phyloP scores from a whole-genome alignment of 2,329 filamentous ascomycete species.

The Fusarium sp. region DNA sequence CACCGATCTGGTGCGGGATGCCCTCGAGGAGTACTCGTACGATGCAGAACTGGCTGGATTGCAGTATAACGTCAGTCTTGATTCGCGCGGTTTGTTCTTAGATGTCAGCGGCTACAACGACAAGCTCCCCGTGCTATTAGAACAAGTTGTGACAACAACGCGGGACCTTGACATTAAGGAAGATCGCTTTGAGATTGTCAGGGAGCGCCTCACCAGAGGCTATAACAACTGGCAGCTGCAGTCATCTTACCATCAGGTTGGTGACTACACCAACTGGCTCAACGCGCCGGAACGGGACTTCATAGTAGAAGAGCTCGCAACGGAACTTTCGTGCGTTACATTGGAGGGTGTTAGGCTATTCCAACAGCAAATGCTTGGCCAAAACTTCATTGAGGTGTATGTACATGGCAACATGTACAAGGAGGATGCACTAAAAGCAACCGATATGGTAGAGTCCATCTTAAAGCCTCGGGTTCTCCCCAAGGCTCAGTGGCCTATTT shows the following conservation, averaged over 20 bases:
- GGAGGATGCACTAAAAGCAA: conserved; percentile 89
- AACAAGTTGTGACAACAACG: conserved; percentile 88
- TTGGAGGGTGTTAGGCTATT: conserved; percentile 81
- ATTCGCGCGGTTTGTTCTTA: conserved; percentile 80
- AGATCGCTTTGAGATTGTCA: conserved; percentile 92
- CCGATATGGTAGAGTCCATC: conserved; percentile 82
- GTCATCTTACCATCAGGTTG: conserved; percentile 90
- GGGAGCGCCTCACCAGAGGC: conserved; percentile 81
- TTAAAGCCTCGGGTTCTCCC: conserved; percentile 81
- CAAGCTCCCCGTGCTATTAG: conserved; percentile 89
- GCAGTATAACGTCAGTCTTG: conserved; percentile 81
- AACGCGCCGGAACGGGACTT: conserved; percentile 78
- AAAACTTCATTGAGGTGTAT: conserved; percentile 89
- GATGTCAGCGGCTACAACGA: conserved; percentile 94
- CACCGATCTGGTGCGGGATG: conserved; percentile 88
- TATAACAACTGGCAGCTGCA: conserved; percentile 90
- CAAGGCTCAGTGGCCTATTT: conserved; percentile 81
- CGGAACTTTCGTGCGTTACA: conserved; percentile 81
- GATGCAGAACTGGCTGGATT: conserved; percentile 94
- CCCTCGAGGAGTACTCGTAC: conserved; percentile 92
- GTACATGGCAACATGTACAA: conserved; percentile 95
- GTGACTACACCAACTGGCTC: conserved; percentile 85
- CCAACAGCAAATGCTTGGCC: conserved; percentile 82
- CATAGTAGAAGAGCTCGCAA: conserved; percentile 82
- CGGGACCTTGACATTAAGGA: conserved; percentile 84